These are phyloP conservation scores for Baorangia bicolor DNA, from an alignment of 768 basidiomycete species.

Conservation along the genomic window DNA sequence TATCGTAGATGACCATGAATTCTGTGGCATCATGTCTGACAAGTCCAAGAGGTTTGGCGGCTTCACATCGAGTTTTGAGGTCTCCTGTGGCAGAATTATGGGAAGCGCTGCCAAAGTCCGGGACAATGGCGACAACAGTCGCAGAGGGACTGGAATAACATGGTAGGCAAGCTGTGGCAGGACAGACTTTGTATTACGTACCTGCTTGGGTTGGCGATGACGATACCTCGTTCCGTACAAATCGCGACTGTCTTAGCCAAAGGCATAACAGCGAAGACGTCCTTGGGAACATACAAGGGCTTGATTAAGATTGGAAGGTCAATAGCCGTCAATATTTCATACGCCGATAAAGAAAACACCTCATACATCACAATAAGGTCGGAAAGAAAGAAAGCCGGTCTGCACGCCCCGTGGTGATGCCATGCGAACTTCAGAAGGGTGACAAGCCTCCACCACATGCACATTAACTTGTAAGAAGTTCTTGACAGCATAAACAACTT, in stretches of 20 bases:
- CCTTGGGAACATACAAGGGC: slow-evolving; percentile 71
- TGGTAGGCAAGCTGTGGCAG: background rate
- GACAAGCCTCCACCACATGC: slow-evolving; percentile 57
- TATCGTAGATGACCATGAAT: slow-evolving; percentile 71
- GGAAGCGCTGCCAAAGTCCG: slow-evolving; percentile 50
- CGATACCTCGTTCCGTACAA: slow-evolving; percentile 61
- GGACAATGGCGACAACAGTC: slow-evolving; percentile 50
- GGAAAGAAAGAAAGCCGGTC: slow-evolving; percentile 44
- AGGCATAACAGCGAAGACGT: slow-evolving; percentile 59
- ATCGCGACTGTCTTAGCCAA: slow-evolving; percentile 65
- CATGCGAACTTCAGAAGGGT: slow-evolving; percentile 36
- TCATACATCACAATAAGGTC: slow-evolving; percentile 65
- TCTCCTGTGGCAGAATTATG: slow-evolving; percentile 40
- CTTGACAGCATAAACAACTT: slow-evolving; percentile 71
- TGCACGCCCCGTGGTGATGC: slow-evolving; percentile 37
- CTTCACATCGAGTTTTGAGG: slow-evolving; percentile 60
- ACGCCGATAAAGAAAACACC: background rate
- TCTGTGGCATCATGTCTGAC: slow-evolving; percentile 54
- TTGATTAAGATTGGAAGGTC: slow-evolving; percentile 26
- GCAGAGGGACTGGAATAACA: slow-evolving; percentile 37
- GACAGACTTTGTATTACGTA: slow-evolving; percentile 33
- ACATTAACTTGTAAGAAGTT: slow-evolving; percentile 58
- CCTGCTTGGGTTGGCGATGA: slow-evolving; percentile 69
- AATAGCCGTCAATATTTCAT: background rate
- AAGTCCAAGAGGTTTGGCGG: slow-evolving; percentile 64